phyloP scores from a whole-genome alignment of 108 stramenopile species.

The Chaetoceros tenuissimus region DNA sequence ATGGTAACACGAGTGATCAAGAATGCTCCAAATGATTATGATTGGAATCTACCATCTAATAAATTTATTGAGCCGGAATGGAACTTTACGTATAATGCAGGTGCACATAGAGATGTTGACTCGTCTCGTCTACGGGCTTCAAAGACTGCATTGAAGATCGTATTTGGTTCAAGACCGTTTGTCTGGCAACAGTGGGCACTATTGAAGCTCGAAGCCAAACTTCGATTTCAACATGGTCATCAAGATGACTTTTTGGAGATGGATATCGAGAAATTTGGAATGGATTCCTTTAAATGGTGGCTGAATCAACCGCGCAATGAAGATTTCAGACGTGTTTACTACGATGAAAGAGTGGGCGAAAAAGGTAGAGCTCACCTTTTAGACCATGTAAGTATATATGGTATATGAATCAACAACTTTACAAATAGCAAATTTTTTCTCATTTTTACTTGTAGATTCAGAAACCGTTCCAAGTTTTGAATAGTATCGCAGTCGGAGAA shows the following conservation, averaged over 20 bases:
- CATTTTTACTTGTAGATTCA: neutral
- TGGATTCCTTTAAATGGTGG: constrained; percentile 32
- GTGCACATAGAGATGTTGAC: neutral
- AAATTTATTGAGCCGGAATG: constrained; percentile 9
- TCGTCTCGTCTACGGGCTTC: constrained; percentile 1
- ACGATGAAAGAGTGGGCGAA: constrained; percentile 16
- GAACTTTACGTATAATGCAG: neutral
- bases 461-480: neutral
- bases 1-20: constrained; percentile 20
- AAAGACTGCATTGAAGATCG: constrained; percentile 8
- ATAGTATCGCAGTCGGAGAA: neutral
- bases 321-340: constrained; percentile 19
- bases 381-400: constrained; percentile 13
- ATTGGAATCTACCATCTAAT: constrained; percentile 18
- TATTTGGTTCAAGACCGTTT: constrained; percentile 44
- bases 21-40: constrained; percentile 17
- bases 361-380: constrained; percentile 26
- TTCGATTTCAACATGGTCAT: constrained; percentile 34
- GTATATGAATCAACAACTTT: constrained; percentile 12
- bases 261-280: constrained; percentile 19
- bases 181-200: constrained; percentile 40
- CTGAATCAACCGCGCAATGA: constrained; percentile 21
- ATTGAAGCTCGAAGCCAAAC: constrained; percentile 26
- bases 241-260: constrained; percentile 28
- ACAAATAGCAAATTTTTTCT: neutral